phyloP scores from a whole-genome alignment of 2,329 filamentous ascomycete genomes.

The Ophioceras dolichostomum region DNA sequence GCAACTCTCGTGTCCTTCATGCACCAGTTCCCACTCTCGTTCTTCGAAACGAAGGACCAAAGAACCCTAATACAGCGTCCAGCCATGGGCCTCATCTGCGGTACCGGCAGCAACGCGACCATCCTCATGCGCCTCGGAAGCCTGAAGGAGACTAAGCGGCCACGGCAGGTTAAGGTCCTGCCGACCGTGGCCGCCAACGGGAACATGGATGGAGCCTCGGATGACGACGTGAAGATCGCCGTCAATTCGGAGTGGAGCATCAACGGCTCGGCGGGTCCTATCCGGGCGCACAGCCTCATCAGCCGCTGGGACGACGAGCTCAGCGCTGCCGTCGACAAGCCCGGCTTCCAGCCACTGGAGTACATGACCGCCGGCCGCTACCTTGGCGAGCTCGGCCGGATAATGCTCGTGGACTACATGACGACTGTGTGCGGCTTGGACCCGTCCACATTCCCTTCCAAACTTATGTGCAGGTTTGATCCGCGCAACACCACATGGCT shows the following conservation, averaged over 20 bases:
- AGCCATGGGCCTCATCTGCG: conserved; percentile 70
- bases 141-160: conserved; percentile 50
- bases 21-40: conserved; percentile 39
- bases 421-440: conserved; percentile 26
- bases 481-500: conserved; percentile 58
- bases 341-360: conserved; percentile 72
- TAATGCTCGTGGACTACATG: conserved; percentile 57
- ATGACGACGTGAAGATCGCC: conserved; percentile 53
- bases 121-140: conserved; percentile 54
- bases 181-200: conserved; percentile 33
- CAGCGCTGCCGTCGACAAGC: conserved; percentile 52
- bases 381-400: conserved; percentile 61
- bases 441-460: conserved; percentile 36
- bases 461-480: conserved; percentile 45
- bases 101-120: conserved; percentile 72
- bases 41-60: conserved; percentile 51
- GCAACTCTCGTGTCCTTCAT: conserved; percentile 68
- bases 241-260: conserved; percentile 83
- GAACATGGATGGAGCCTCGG: conserved; percentile 34
- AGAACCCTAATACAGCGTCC: neutral
- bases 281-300: conserved; percentile 50
- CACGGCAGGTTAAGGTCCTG: conserved; percentile 32
- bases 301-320: conserved; percentile 60
- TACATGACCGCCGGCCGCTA: conserved; percentile 77
- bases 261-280: conserved; percentile 56